phyloP scores from a whole-genome alignment of 805 yeast species.

The Yamadazyma scolyti region DNA sequence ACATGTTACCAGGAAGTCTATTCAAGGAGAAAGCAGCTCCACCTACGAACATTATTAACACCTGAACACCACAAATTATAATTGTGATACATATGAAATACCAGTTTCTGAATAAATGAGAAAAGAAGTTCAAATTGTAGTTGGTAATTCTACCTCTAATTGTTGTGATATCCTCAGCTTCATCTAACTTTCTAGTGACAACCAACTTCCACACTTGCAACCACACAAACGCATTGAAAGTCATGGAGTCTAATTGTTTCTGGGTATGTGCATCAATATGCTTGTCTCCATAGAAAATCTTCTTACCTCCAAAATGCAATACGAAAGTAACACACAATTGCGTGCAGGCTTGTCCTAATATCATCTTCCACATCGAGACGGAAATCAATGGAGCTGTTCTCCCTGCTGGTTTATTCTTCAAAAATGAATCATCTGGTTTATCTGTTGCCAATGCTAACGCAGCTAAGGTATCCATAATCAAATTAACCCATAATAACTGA shows the following conservation, averaged over 20 bases:
- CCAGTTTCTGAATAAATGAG: slow-evolving; percentile 76
- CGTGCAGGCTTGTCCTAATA: slow-evolving; percentile 74
- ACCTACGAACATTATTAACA: slow-evolving; percentile 92
- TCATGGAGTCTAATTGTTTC: slow-evolving; percentile 72
- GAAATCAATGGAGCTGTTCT: slow-evolving; percentile 76
- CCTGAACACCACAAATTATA: slow-evolving; percentile 80
- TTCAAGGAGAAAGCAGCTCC: slow-evolving; percentile 90
- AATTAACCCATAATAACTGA: slow-evolving; percentile 93
- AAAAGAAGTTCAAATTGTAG: slow-evolving; percentile 76
- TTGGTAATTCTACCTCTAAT: slow-evolving; percentile 56
- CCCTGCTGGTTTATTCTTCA: slow-evolving; percentile 82
- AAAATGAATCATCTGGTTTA: slow-evolving; percentile 80
- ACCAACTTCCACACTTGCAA: slow-evolving; percentile 91
- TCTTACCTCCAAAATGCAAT: slow-evolving; percentile 73
- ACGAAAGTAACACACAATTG: slow-evolving; percentile 80
- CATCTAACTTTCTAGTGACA: slow-evolving; percentile 88
- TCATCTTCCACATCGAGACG: slow-evolving; percentile 98
- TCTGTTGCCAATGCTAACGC: slow-evolving; percentile 97
- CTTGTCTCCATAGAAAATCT: slow-evolving; percentile 42
- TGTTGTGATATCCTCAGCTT: slow-evolving; percentile 63
- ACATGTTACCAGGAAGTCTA: slow-evolving; percentile 77
- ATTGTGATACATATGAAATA: slow-evolving; percentile 71
- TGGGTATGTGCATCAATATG: slow-evolving; percentile 40
- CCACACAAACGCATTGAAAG: slow-evolving; percentile 97
- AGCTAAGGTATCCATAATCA: slow-evolving; percentile 97